Conservation (phyloP, 495 filamentous ascomycete genomes). For the Penicillium goetzii region DNA sequence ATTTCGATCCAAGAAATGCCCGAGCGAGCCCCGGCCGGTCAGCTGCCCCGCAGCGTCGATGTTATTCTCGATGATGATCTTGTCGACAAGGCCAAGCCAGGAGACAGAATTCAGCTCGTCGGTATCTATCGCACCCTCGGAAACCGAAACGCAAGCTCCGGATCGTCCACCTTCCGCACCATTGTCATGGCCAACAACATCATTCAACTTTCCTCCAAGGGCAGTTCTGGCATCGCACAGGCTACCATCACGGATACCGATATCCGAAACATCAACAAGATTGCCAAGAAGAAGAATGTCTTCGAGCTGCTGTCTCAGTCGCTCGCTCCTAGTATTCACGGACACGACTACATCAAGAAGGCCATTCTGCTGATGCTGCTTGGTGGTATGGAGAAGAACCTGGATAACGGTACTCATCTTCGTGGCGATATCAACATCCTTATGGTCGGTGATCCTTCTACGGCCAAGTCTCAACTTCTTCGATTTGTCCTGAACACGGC, state of each 20-base stretch:
- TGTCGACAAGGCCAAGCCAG: conserved; percentile 92
- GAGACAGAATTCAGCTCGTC: conserved; percentile 93
- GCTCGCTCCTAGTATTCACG: conserved; percentile 95
- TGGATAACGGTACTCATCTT: conserved; percentile 97
- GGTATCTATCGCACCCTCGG: conserved; percentile 92
- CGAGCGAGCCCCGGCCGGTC: conserved; percentile 91
- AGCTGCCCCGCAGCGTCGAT: conserved; percentile 95
- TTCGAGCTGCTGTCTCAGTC: conserved; percentile 96
- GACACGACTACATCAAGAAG: conserved; percentile 98
- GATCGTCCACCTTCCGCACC: conserved; percentile 90
- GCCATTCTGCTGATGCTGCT: conserved; percentile 96
- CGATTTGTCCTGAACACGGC: conserved; percentile 98
- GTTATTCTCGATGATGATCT: conserved; percentile 97
- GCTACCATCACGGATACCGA: conserved; percentile 95
- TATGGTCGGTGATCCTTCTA: conserved; percentile 99
- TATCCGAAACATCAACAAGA: conserved; percentile 97
- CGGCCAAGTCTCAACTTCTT: conserved; percentile 95
- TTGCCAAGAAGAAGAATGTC: conserved; percentile 91
- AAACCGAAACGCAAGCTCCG: conserved; percentile 86
- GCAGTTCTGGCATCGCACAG: conserved; percentile 90
- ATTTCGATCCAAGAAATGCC: conserved; percentile 99
- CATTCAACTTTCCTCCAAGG: conserved; percentile 93
- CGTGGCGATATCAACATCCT: conserved; percentile 99
- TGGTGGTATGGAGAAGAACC: conserved; percentile 98
- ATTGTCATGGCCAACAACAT: conserved; percentile 93